A percentile compares a stretch with the other conserved stretches of the same genome.
phyloP scores from a whole-genome alignment of 2,329 filamentous ascomycete genomes.

The Botrytis byssoidea region DNA sequence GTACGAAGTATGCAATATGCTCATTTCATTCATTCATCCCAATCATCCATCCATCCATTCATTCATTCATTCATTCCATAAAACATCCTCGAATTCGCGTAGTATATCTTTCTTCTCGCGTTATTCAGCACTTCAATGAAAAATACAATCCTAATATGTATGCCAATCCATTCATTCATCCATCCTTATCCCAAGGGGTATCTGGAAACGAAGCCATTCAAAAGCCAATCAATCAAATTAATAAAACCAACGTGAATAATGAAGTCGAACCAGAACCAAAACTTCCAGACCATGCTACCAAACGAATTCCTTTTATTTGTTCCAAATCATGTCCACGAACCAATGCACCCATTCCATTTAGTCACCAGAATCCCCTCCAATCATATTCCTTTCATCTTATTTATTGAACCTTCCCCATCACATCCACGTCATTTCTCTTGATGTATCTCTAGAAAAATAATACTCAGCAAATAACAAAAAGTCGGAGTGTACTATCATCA shows the following conservation, averaged over 20 bases:
- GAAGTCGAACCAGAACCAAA: conserved; percentile 1
- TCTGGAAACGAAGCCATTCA: conserved; percentile 19
- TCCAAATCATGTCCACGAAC: background rate
- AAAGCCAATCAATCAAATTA: conserved; percentile 16
- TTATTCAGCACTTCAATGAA: background rate
- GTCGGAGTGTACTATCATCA: background rate
- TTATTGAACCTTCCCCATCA: background rate
- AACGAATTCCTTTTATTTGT: background rate
- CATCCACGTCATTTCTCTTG: background rate
- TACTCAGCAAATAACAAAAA: conserved; percentile 9
- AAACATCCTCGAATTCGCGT: background rate
- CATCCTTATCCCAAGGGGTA: conserved; percentile 21
- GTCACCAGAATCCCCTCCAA: background rate
- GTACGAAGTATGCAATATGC: background rate
- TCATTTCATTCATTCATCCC: conserved; percentile 3
- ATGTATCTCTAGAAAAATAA: conserved; percentile 10
- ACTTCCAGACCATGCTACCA: conserved; percentile 6
- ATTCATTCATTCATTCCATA: conserved; percentile 2
- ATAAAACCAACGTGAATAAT: conserved; percentile 14
- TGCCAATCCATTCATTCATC: conserved; percentile 8
- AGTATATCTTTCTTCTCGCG: background rate
- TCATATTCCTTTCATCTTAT: background rate
- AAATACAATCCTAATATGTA: conserved; percentile 4
- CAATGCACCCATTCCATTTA: background rate
- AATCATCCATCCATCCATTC: conserved; percentile 1